These are phyloP conservation scores for Diospyros kaki DNA, from an alignment of 148 eudicot species.

Conservation along the genomic window DNA sequence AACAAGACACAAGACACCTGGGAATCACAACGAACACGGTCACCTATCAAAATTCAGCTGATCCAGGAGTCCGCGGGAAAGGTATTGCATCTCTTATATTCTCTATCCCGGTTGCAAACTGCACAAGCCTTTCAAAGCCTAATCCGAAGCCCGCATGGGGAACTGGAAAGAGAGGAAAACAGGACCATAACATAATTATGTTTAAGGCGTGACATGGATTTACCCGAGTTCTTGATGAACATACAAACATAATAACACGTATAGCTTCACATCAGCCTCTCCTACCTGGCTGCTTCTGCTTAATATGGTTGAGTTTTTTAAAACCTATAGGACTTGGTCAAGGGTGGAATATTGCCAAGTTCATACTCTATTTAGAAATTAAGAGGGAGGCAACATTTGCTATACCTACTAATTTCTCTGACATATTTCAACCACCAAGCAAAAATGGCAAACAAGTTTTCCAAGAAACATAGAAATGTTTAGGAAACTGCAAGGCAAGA, in stretches of 20 bases:
- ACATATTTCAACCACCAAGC: neutral
- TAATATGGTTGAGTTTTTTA: neutral
- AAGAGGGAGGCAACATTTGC: neutral
- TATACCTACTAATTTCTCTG: neutral
- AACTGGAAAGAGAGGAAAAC: conserved; percentile 37
- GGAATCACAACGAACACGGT: neutral
- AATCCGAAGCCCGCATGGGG: conserved; percentile 98
- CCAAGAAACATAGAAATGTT: neutral
- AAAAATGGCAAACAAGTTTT: neutral
- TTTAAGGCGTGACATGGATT: neutral
- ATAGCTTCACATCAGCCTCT: no score
- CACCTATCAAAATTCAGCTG: conserved; percentile 73
- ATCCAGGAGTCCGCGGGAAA: conserved; percentile 91
- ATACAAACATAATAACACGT: no score
- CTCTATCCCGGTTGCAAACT: conserved; percentile 93
- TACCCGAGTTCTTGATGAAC: neutral
- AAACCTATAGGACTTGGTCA: neutral
- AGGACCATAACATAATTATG: neutral
- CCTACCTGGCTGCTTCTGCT: no score
- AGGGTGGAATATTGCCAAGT: neutral
- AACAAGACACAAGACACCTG: neutral
- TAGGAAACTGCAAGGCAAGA: conserved; percentile 7
- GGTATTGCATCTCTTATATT: conserved; percentile 96
- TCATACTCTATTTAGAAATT: neutral
- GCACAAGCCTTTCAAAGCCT: conserved; percentile 97